These are phyloP conservation scores for Candolleomyces eurysporus DNA, from an alignment of 768 basidiomycete species.

Conservation along the genomic window DNA sequence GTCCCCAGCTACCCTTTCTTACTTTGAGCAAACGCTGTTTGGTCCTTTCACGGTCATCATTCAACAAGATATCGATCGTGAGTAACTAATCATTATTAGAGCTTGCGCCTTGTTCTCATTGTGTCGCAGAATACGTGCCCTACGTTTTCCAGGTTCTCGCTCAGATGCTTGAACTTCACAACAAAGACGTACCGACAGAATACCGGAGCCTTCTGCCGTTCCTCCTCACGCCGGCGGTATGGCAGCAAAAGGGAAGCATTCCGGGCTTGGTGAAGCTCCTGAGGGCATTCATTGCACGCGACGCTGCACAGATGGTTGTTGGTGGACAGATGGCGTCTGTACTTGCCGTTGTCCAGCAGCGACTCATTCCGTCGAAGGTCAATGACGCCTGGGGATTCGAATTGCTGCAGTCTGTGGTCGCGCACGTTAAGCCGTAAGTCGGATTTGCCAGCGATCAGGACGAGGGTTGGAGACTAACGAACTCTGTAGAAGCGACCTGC, in stretches of 20 bases:
- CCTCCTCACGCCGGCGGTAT: slow-evolving; percentile 79
- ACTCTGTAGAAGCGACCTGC: slow-evolving; percentile 52
- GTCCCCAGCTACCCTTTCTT: slow-evolving; percentile 59
- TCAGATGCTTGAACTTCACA: slow-evolving; percentile 89
- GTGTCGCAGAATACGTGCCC: slow-evolving; percentile 81
- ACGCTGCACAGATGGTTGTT: slow-evolving; percentile 62
- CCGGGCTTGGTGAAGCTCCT: slow-evolving; percentile 90
- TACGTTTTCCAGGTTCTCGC: slow-evolving; percentile 97
- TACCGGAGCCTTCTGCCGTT: slow-evolving; percentile 81
- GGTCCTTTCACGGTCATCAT: slow-evolving; percentile 85
- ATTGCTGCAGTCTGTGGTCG: slow-evolving; percentile 74
- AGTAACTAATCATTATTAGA: slow-evolving; percentile 17
- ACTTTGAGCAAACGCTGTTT: slow-evolving; percentile 82
- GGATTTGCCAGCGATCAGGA: not conserved
- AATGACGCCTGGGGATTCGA: slow-evolving; percentile 95
- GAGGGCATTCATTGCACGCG: slow-evolving; percentile 77
- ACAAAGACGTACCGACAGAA: slow-evolving; percentile 58
- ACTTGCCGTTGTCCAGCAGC: slow-evolving; percentile 86
- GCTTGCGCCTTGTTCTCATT: not conserved
- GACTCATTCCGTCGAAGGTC: slow-evolving; percentile 80
- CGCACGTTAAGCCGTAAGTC: slow-evolving; percentile 73
- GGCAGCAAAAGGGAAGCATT: slow-evolving; percentile 94
- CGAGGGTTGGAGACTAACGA: not conserved
- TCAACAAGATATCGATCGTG: slow-evolving; percentile 91
- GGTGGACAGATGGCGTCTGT: slow-evolving; percentile 74